Conservation (phyloP, 1,139 yeast genomes). For the Yamadazyma triangularis region DNA sequence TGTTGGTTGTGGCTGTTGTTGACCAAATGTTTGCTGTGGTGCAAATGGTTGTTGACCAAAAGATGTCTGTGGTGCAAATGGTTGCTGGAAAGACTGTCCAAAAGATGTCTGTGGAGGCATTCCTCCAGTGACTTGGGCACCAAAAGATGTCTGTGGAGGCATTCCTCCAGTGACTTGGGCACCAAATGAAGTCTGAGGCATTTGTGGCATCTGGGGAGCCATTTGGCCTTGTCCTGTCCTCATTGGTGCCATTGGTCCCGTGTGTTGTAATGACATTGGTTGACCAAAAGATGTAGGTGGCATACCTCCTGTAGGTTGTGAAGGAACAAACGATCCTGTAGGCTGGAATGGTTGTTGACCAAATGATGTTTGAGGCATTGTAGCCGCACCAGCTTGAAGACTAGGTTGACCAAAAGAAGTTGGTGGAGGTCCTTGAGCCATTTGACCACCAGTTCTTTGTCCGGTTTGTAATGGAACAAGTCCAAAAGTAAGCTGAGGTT, state of each 20-base stretch:
- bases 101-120: slow-evolving; percentile 17
- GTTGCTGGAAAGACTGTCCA: no score
- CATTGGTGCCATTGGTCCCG: slow-evolving; percentile 23
- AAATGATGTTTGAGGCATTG: slow-evolving; percentile 19
- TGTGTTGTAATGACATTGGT: slow-evolving; percentile 19
- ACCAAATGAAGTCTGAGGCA: slow-evolving; percentile 27
- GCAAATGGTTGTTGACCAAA: slow-evolving; percentile 10
- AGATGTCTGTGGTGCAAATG: slow-evolving; percentile 13
- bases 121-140: slow-evolving; percentile 24
- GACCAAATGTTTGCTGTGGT: slow-evolving; percentile 13
- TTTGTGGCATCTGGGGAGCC: slow-evolving; percentile 1
- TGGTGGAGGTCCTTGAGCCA: slow-evolving; percentile 24
- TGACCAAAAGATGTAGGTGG: slow-evolving; percentile 36
- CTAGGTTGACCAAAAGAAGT: slow-evolving; percentile 40
- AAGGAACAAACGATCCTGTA: slow-evolving; percentile 10
- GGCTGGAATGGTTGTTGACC: slow-evolving; percentile 15
- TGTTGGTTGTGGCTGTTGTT: slow-evolving; percentile 16
- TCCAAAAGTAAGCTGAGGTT: slow-evolving; percentile 34
- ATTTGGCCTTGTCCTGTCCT: slow-evolving; percentile 26
- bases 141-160: slow-evolving; percentile 8
- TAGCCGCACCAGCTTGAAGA: slow-evolving; percentile 13
- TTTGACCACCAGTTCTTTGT: slow-evolving; percentile 32
- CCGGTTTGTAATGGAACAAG: slow-evolving; percentile 49
- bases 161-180: slow-evolving; percentile 18
- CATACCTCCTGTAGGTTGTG: slow-evolving; percentile 26